phyloP scores from a whole-genome alignment of 345 rosid genomes.

The Aquilaria sinensis region DNA sequence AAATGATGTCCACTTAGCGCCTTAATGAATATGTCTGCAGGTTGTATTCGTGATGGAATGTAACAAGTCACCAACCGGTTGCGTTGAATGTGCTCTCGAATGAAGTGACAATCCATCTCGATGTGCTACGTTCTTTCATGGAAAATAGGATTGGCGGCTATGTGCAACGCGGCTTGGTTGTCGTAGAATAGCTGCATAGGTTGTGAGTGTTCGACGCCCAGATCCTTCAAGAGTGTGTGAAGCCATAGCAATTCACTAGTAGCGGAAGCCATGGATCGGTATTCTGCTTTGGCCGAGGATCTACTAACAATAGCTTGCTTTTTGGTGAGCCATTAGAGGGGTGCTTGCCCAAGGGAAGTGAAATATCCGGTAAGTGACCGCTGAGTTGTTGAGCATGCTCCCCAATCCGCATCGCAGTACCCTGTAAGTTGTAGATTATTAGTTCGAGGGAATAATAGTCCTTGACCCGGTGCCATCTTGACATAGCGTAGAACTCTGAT shows the following conservation, averaged over 20 bases:
- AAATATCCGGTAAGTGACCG: neutral
- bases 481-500: neutral
- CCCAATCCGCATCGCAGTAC: neutral
- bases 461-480: neutral
- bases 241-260: neutral
- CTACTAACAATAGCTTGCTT: neutral
- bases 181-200: neutral
- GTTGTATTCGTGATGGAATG: too few species aligned
- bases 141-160: neutral
- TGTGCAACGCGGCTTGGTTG: neutral
- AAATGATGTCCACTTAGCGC: too few species aligned
- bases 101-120: neutral
- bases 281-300: neutral
- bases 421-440: neutral
- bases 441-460: neutral
- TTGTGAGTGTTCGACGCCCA: neutral
- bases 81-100: too few species aligned
- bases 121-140: neutral
- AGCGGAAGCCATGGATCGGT: neutral
- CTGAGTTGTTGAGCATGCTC: neutral
- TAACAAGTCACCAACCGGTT: too few species aligned
- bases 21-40: too few species aligned
- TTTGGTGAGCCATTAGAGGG: neutral
- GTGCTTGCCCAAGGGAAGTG: neutral
- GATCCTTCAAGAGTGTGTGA: neutral